These are phyloP conservation scores for Oryza officinalis DNA, from an alignment of 176 grass and related monocot genomes.

Conservation along the genomic window DNA sequence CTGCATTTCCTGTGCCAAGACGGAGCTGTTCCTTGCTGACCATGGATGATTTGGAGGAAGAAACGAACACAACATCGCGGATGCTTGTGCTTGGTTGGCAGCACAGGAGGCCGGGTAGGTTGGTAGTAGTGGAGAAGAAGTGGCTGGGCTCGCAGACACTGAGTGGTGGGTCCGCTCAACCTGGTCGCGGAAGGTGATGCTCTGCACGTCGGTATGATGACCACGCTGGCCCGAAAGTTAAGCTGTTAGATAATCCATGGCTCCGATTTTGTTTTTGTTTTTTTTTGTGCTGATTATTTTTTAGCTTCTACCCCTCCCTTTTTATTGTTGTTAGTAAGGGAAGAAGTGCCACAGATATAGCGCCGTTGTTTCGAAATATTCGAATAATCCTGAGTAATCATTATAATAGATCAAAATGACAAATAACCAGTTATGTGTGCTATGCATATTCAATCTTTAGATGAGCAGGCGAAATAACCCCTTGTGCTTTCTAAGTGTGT, in stretches of 20 bases:
- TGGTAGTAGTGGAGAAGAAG: conserved; percentile 33
- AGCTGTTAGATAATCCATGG: background rate
- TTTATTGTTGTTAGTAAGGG: too few relatives aligned
- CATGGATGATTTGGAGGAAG: background rate
- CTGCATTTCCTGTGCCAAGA: background rate
- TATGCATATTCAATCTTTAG: too few relatives aligned
- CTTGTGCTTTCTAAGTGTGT: too few relatives aligned
- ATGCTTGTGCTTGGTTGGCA: conserved; percentile 9
- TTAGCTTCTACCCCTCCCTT: too few relatives aligned
- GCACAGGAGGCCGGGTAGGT: background rate
- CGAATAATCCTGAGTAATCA: too few relatives aligned
- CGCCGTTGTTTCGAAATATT: too few relatives aligned
- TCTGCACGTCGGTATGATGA: conserved; percentile 27
- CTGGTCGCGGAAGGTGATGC: conserved; percentile 5
- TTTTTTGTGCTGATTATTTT: background rate
- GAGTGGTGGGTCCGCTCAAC: background rate
- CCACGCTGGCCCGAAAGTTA: background rate
- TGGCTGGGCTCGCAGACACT: conserved; percentile 19
- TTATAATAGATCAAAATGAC: too few relatives aligned
- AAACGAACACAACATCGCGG: background rate
- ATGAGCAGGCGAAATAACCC: too few relatives aligned
- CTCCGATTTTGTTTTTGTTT: background rate
- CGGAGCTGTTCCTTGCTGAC: background rate
- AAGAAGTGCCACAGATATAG: too few relatives aligned
- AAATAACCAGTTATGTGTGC: too few relatives aligned